A percentile compares a stretch with the other conserved stretches of the same genome.
Evolutionary conservation across 2,329 filamentous ascomycete species (phyloP).

Genomic region (Penicillium sp.): DNA sequence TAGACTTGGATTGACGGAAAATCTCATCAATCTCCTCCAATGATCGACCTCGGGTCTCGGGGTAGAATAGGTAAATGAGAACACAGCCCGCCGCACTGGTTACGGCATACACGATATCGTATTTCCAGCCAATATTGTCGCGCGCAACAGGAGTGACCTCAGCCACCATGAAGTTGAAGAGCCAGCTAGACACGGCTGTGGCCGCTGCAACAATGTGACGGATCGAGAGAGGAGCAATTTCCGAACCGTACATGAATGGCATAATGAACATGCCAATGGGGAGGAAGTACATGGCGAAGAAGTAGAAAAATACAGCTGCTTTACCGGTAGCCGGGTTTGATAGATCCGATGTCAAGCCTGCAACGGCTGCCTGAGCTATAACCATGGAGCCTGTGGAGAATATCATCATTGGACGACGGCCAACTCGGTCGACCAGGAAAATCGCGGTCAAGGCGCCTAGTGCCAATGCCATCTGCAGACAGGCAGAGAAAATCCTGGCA

Average conservation of each 20-base stretch:
- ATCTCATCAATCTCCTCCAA: constrained; percentile 19
- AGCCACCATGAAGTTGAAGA: constrained; percentile 12
- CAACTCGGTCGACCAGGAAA: constrained; percentile 9
- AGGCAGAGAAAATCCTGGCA: constrained; percentile 7
- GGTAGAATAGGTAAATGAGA: constrained; percentile 16
- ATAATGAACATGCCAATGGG: constrained; percentile 13
- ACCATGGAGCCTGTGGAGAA: constrained; percentile 5
- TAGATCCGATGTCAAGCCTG: constrained; percentile 7
- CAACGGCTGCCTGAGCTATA: constrained; percentile 2
- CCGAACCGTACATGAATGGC: constrained; percentile 12
- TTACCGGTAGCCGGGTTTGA: constrained; percentile 1
- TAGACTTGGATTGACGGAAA: constrained; percentile 6
- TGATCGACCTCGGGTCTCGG: constrained; percentile 12
- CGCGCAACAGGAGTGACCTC: constrained; percentile 5
- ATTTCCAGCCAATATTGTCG: constrained; percentile 6
- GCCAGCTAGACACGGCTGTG: constrained; percentile 4
- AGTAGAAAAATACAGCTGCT: constrained; percentile 12
- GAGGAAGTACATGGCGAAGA: constrained; percentile 4
- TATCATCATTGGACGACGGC: constrained; percentile 8
- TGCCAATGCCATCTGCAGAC: constrained; percentile 6
- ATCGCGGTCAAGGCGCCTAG: constrained; percentile 5
- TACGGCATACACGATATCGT: constrained; percentile 7
- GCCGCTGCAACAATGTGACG: constrained; percentile 2
- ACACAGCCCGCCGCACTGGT: constrained; percentile 7
- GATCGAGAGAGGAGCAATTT: constrained; percentile 8